Evolutionary conservation across 1,284 basidiomycete genomes (phyloP), one percentile per base, ranked within the genome.

Genomic region (Cutaneotrichosporon sp.): DNA sequence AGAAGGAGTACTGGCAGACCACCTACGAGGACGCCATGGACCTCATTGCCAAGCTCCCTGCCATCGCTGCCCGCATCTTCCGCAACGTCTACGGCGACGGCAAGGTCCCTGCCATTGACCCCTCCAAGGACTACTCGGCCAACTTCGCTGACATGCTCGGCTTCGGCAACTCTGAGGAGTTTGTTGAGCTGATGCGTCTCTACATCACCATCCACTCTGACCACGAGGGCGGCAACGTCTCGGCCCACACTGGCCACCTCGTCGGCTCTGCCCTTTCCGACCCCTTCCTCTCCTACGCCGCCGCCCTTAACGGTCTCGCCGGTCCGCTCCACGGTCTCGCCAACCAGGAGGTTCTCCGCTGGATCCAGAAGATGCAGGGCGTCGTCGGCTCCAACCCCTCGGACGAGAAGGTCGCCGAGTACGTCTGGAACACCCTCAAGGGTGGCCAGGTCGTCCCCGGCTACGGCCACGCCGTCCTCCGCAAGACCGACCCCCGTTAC

Each of bases 161-260:
- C 61, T 97, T 90, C 72, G 87, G n/a, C n/a, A n/a, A 91, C 62
- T 88, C 91, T 66, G 77, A 82, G 56, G 86, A 83, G 51, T 97
- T 98, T 64, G 88, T 94, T 60, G 94, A 98, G 78, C 84, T 97
- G 61, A 84, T 97, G 76, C 84, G 94, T 66, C 83, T 97, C 57
- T 98, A 97, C 82, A 86, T 97, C 77, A 94, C 92, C 68, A 94
- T 98, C 70, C 94, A 98, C 83, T 88, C 88, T 71, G 93, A 97
- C 76, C 93, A 97, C 78, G 93, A 97, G 78, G 94, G 94, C 74
- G 94, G 94, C 49, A 97, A 97, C 71, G 94, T 98, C 60, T 97
- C 94, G 64, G 89, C 90, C n/a, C 90, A 92, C 79, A 88, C 89
- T 51, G 89, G 89, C 62, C 91, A 97, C 80, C 82, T 98, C 46